A percentile compares a stretch with the other conserved stretches of the same genome.
These are phyloP conservation scores for Boletus eberwhitei DNA, from an alignment of 768 basidiomycete species.

Conservation along the genomic window DNA sequence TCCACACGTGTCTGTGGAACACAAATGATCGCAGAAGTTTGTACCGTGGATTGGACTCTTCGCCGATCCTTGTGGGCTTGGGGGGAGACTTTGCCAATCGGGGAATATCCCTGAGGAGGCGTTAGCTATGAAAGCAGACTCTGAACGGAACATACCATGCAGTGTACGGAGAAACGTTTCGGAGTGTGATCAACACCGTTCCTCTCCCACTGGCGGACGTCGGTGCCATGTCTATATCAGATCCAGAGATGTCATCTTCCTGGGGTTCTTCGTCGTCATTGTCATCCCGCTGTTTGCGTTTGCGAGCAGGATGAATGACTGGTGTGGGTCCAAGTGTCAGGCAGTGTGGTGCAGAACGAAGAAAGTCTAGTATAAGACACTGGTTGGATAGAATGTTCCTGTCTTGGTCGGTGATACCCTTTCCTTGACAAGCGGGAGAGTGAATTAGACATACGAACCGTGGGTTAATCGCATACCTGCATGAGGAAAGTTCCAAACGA, in stretches of 20 bases:
- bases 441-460: background rate
- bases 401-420: slow-evolving; percentile 90
- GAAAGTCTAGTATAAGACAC: slow-evolving; percentile 72
- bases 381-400: slow-evolving; percentile 92
- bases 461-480: slow-evolving; percentile 56
- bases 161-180: slow-evolving; percentile 85
- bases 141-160: slow-evolving; percentile 54
- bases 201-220: slow-evolving; percentile 43
- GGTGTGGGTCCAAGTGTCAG: slow-evolving; percentile 60
- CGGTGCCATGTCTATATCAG: slow-evolving; percentile 11
- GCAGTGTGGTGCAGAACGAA: slow-evolving; percentile 65
- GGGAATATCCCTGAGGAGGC: slow-evolving; percentile 62
- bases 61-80: slow-evolving; percentile 41
- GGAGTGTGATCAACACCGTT: slow-evolving; percentile 79
- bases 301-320: slow-evolving; percentile 35
- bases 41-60: slow-evolving; percentile 63
- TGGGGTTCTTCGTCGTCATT: slow-evolving; percentile 45
- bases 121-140: slow-evolving; percentile 11
- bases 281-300: slow-evolving; percentile 40
- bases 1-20: slow-evolving; percentile 69
- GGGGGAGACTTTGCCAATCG: slow-evolving; percentile 75
- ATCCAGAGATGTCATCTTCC: slow-evolving; percentile 9
- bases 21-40: slow-evolving; percentile 72
- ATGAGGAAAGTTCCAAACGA: slow-evolving; percentile 97
- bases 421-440: slow-evolving; percentile 44